phyloP scores from a whole-genome alignment of 1,284 basidiomycete genomes.

The Ustilago nuda region DNA sequence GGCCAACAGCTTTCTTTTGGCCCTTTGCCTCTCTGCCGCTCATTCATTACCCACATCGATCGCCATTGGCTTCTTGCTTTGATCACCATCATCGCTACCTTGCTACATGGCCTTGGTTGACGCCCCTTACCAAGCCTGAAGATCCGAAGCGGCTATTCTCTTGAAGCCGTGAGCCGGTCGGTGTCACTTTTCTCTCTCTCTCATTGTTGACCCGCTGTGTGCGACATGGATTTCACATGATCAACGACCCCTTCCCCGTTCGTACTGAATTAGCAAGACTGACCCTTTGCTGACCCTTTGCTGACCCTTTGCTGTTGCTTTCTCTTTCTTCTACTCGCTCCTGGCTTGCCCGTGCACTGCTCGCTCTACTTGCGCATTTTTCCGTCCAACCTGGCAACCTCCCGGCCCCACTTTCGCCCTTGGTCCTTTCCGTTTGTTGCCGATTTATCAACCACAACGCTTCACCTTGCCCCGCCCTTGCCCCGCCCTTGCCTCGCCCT shows the following conservation, averaged over 20 bases:
- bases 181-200: neutral
- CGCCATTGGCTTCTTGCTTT: neutral
- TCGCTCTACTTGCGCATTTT: constrained; percentile 8
- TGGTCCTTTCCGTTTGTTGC: constrained; percentile 32
- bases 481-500: neutral
- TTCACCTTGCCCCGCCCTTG: constrained; percentile 1
- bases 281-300: constrained; percentile 7
- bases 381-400: constrained; percentile 6
- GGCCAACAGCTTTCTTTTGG: neutral
- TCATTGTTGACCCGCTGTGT: neutral
- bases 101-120: neutral
- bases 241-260: neutral
- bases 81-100: neutral
- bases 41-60: neutral
- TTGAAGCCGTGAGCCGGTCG: constrained; percentile 10
- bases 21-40: neutral
- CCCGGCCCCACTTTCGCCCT: neutral
- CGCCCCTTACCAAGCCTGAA: constrained; percentile 9
- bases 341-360: constrained; percentile 8
- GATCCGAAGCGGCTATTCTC: constrained; percentile 15
- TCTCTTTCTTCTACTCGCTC: constrained; percentile 1
- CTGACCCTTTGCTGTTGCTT: constrained; percentile 10
- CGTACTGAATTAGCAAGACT: neutral
- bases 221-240: constrained; percentile 13
- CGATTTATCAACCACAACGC: constrained; percentile 12